Base-by-base conservation (phyloP, 768 basidiomycete species). In the Lactifluus piperatus region DNA sequence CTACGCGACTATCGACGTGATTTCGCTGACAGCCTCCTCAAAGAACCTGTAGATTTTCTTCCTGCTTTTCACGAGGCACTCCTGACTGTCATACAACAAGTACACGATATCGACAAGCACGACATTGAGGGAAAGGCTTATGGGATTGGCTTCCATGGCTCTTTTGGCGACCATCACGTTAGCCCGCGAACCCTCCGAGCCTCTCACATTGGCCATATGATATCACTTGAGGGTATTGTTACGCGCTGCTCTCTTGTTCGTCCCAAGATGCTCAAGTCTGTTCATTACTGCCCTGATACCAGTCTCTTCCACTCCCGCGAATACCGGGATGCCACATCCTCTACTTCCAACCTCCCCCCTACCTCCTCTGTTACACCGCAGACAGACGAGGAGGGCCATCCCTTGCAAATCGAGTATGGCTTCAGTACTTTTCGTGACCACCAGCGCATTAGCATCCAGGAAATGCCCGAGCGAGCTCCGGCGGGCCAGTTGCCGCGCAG, bases 381-480 rank as follows among this genome's bases (percentile, higher is more conserved):
- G 72, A 85, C 85, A 45, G 94, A 98, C 71, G 94, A 94, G 43
- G 88, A 95, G 54, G 94, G 93, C 2, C 82, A 84, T 68, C 76
- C 82, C 22, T 76, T 99, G 50, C 83, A 93, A 72, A 97, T 86
- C 65, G 97, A 99, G 74, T 98, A 84, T 69, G 97, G 97, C 5
- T 77, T 86, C 63, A 91, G 88, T 69, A 82, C 88, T 8, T 99
- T 97, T 76, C 79, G 91, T 57, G 97, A 99, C 73, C 92, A 98
- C 72, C 97, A 99, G 73, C 85, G 93, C 64, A 91, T 98, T 69
- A 93, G 86, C 71, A 98, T 99, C 62, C 97, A 99, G 75, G 97
- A 99, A 70, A 98, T 99, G 95, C 97, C 97, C 3, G 97, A 99
- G 73, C 85, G 97, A 24, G 94, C 97, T 14, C 97, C 97, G 26